These are phyloP conservation scores for Aspergillus aculeatus DNA, from an alignment of 2,329 filamentous ascomycete genomes.

Conservation along the genomic window DNA sequence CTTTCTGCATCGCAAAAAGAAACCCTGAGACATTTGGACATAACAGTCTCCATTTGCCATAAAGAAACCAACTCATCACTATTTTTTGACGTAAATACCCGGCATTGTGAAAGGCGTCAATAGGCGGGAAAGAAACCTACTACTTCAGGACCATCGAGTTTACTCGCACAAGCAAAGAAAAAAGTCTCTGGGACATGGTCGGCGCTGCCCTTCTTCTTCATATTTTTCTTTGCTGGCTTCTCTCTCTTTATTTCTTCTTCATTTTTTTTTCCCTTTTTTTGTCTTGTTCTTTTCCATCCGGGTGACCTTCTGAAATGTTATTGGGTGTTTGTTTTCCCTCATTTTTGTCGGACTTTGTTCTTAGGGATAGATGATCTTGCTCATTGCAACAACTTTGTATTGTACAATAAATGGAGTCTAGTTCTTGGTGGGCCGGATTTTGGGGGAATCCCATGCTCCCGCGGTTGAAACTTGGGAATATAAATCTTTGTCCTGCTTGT, in stretches of 20 bases:
- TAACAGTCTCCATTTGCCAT: conserved; percentile 18
- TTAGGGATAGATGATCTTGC: no score
- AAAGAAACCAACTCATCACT: conserved; percentile 15
- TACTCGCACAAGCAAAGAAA: conserved; percentile 3
- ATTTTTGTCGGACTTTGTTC: no score
- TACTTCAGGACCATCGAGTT: conserved; percentile 12
- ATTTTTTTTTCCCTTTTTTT: background rate
- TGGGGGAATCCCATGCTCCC: no score
- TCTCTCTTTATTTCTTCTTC: no score
- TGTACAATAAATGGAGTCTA: no score
- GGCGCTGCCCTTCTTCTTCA: conserved; percentile 14
- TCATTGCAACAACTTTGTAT: no score
- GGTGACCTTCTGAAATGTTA: no score
- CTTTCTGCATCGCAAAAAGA: conserved; percentile 7
- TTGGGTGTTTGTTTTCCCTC: no score
- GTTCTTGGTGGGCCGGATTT: no score
- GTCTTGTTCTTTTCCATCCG: conserved; percentile 12
- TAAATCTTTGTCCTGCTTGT: no score
- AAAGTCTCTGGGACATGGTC: conserved; percentile 20
- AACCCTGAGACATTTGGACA: conserved; percentile 18
- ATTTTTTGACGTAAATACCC: conserved; percentile 26
- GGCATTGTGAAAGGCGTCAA: conserved; percentile 28
- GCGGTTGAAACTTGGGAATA: no score
- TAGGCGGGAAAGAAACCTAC: conserved; percentile 7
- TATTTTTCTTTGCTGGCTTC: no score